A percentile compares a stretch with the other conserved stretches of the same genome.
Conservation (phyloP, 805 yeast species). For the Metschnikowia similis region DNA sequence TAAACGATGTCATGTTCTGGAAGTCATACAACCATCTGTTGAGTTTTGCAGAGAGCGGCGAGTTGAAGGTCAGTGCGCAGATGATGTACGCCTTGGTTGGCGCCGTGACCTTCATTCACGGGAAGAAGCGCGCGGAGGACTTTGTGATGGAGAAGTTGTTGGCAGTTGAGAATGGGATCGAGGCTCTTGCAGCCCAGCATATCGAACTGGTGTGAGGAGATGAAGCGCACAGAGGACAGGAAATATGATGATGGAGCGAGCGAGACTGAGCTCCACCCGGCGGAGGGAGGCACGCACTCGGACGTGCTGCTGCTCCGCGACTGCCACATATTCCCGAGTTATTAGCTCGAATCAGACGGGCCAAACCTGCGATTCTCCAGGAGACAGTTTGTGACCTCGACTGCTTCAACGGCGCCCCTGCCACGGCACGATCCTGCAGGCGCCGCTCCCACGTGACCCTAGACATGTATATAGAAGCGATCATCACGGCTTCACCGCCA, state of each 20-base stretch:
- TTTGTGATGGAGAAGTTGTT: slow-evolving; percentile 54
- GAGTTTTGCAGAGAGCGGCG: slow-evolving; percentile 49
- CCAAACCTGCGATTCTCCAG: no score
- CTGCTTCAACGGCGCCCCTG: background rate
- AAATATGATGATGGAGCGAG: no score
- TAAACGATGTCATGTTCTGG: slow-evolving; percentile 63
- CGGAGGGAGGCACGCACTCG: no score
- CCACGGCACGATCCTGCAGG: background rate
- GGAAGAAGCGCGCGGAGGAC: slow-evolving; percentile 52
- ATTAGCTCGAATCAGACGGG: no score
- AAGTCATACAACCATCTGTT: slow-evolving; percentile 50
- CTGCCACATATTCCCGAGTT: no score
- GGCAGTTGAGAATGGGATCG: slow-evolving; percentile 23
- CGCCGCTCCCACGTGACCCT: background rate
- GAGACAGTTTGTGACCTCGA: no score
- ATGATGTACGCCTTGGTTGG: slow-evolving; percentile 63
- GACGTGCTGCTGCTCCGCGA: no score
- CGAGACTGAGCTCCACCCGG: no score
- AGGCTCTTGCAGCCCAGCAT: slow-evolving; percentile 29
- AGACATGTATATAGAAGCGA: background rate
- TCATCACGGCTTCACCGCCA: background rate
- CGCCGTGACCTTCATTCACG: slow-evolving; percentile 60
- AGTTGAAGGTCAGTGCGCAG: slow-evolving; percentile 50
- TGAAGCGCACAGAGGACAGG: background rate
- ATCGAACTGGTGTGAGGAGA: background rate